Evolutionary conservation across 2,329 filamentous ascomycete species (phyloP).

Genomic region (Cercospora beticola): DNA sequence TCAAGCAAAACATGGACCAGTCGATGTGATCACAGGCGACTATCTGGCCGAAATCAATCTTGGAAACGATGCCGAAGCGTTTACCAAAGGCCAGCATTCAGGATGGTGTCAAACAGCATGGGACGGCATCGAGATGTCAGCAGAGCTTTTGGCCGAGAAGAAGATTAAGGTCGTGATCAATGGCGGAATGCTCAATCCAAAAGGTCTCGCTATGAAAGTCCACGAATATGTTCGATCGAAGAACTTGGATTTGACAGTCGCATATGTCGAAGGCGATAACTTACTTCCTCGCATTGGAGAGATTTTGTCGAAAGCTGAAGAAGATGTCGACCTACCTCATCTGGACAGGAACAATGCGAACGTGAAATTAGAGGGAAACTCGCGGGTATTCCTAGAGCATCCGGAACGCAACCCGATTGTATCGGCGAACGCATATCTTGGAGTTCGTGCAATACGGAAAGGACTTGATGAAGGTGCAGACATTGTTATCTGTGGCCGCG

Average conservation of each 20-base stretch:
- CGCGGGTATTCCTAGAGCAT: constrained; percentile 25
- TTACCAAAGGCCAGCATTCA: constrained; percentile 24
- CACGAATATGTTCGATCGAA: constrained; percentile 36
- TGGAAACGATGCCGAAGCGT: constrained; percentile 32
- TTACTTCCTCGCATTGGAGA: constrained; percentile 24
- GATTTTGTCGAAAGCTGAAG: constrained; percentile 17
- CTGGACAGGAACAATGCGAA: constrained; percentile 28
- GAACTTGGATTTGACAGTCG: constrained; percentile 45
- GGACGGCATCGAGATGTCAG: constrained; percentile 49
- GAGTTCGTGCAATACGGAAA: constrained; percentile 44
- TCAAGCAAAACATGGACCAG: constrained; percentile 32
- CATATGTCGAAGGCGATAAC: constrained; percentile 48
- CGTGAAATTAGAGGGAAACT: constrained; percentile 27
- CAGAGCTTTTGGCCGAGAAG: constrained; percentile 49
- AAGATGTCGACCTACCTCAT: constrained; percentile 24
- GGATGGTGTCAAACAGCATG: constrained; percentile 45
- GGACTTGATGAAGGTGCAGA: constrained; percentile 43
- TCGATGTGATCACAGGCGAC: constrained; percentile 57
- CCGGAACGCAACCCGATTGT: constrained; percentile 25
- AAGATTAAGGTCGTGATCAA: constrained; percentile 58
- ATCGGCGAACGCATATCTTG: constrained; percentile 42
- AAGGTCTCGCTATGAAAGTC: constrained; percentile 51
- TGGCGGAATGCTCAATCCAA: constrained; percentile 56
- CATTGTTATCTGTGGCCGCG: constrained; percentile 45
- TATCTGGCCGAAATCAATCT: constrained; percentile 42